phyloP scores from a whole-genome alignment of 768 basidiomycete genomes.

The Tulasnella calospora region DNA sequence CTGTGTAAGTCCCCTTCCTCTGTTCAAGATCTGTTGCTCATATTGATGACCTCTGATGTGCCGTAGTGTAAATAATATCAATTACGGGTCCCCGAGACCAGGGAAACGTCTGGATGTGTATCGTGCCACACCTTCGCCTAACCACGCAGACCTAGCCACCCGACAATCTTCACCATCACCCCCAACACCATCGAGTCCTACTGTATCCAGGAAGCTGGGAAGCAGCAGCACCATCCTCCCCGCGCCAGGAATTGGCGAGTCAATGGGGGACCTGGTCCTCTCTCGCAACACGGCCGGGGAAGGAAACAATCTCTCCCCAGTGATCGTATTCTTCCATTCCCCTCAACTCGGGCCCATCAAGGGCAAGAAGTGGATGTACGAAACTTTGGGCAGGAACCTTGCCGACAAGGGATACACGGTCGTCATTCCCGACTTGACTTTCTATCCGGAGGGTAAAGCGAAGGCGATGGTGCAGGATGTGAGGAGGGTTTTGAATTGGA shows the following conservation, averaged over 20 bases:
- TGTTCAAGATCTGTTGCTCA: not conserved
- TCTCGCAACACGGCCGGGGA: not conserved
- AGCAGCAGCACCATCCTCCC: not conserved
- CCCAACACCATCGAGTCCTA: not conserved
- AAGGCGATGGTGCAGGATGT: conserved; percentile 23
- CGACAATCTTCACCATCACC: not conserved
- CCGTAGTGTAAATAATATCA: not conserved
- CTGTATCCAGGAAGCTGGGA: not conserved
- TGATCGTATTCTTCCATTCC: conserved; percentile 26
- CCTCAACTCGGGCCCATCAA: conserved; percentile 25
- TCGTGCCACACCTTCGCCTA: not conserved
- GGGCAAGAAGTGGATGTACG: conserved; percentile 27
- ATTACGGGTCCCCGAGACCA: conserved; percentile 15
- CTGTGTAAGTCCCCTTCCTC: not conserved
- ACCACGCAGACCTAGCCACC: not conserved
- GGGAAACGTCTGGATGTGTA: conserved; percentile 23
- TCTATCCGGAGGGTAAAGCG: conserved; percentile 19
- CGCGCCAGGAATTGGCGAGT: not conserved
- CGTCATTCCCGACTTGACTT: conserved; percentile 26
- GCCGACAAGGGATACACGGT: conserved; percentile 24
- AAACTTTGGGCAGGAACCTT: conserved; percentile 25
- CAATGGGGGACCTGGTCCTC: not conserved
- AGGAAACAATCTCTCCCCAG: not conserved
- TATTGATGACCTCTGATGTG: not conserved
- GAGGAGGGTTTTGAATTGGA: conserved; percentile 26